Evolutionary conservation across 495 filamentous ascomycete genomes (phyloP).

Genomic region (Hypoxylon fragiforme): DNA sequence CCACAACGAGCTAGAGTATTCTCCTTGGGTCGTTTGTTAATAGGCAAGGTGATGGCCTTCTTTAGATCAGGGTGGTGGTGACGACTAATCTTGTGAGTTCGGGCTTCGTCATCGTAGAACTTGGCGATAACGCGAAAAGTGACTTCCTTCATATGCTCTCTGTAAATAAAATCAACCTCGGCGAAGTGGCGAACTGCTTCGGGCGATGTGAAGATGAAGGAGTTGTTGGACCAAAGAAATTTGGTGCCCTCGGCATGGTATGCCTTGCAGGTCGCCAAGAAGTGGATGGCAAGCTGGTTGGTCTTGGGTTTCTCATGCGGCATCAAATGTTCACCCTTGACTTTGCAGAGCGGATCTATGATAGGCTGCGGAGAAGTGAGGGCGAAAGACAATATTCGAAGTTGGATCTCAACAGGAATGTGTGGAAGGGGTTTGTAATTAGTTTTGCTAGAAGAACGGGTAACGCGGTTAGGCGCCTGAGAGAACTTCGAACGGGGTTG

Average conservation of each 20-base stretch:
- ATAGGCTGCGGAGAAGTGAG: slow-evolving; percentile 49
- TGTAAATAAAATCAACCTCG: slow-evolving; percentile 37
- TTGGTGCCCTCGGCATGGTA: slow-evolving; percentile 46
- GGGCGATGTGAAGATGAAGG: slow-evolving; percentile 50
- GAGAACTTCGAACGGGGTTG: slow-evolving; percentile 19
- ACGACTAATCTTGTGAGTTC: slow-evolving; percentile 33
- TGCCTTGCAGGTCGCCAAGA: slow-evolving; percentile 48
- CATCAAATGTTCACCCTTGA: slow-evolving; percentile 38
- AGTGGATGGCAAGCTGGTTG: slow-evolving; percentile 46
- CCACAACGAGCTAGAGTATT: slow-evolving; percentile 42
- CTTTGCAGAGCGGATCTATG: slow-evolving; percentile 49
- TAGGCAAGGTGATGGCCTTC: slow-evolving; percentile 36
- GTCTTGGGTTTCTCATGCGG: slow-evolving; percentile 38
- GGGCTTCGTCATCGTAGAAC: slow-evolving; percentile 51
- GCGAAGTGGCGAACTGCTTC: slow-evolving; percentile 46
- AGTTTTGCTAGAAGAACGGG: slow-evolving; percentile 21
- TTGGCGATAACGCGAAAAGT: slow-evolving; percentile 50
- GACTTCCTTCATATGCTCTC: slow-evolving; percentile 42
- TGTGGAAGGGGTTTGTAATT: slow-evolving; percentile 33
- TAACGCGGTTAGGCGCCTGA: slow-evolving; percentile 14
- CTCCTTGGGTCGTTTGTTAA: slow-evolving; percentile 41
- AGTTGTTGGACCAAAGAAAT: slow-evolving; percentile 49
- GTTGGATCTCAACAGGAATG: slow-evolving; percentile 50
- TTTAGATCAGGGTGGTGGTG: slow-evolving; percentile 36
- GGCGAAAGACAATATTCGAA: slow-evolving; percentile 49